Conservation (phyloP, 306 rosid genomes). For the Inga oerstediana region DNA sequence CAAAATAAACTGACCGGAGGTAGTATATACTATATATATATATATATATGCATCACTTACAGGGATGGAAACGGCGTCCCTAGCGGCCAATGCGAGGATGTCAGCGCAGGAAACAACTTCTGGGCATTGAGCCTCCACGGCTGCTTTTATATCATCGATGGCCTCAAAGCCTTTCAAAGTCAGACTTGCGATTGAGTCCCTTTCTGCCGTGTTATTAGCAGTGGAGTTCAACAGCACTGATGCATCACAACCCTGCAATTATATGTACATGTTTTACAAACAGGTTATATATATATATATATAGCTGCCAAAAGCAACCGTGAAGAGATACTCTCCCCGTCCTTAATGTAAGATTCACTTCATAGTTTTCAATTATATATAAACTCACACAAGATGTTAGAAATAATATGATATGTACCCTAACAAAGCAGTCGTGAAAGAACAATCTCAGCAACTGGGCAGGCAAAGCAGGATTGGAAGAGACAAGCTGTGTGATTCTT, state of each 20-base stretch:
- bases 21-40: too few species aligned
- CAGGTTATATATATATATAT: background rate
- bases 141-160: slow-evolving; percentile 50
- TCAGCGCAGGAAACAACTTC: slow-evolving; percentile 69
- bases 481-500: slow-evolving; percentile 40
- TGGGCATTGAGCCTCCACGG: slow-evolving; percentile 48
- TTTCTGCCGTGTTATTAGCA: slow-evolving; percentile 44
- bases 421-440: slow-evolving; percentile 71
- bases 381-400: background rate
- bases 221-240: slow-evolving; percentile 63
- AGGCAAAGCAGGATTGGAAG: slow-evolving; percentile 41
- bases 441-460: slow-evolving; percentile 62
- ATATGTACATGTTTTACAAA: background rate
- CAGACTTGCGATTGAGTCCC: slow-evolving; percentile 47
- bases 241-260: slow-evolving; percentile 61
- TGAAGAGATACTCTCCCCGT: background rate
- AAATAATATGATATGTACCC: slow-evolving; percentile 34
- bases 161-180: slow-evolving; percentile 55
- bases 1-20: too few species aligned
- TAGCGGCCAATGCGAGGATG: slow-evolving; percentile 54
- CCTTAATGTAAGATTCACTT: too few species aligned
- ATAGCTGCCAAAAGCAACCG: background rate
- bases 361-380: too few species aligned
- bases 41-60: slow-evolving; percentile 21
- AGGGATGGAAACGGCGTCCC: slow-evolving; percentile 52